Base-by-base conservation (phyloP, 495 filamentous ascomycete genomes). In the Trichodelitschia bisporula region DNA sequence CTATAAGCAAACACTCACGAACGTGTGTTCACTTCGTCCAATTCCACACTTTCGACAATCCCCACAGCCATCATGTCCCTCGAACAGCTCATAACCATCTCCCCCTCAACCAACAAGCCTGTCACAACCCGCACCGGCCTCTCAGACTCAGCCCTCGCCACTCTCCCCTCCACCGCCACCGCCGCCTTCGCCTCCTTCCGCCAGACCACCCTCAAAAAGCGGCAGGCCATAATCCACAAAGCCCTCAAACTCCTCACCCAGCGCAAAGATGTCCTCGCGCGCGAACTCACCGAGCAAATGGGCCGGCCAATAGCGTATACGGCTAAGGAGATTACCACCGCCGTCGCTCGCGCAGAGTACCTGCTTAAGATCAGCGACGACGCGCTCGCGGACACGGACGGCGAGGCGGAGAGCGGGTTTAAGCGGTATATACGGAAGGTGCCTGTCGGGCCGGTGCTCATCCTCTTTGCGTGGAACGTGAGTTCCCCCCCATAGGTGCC, bases 401-500 rank as follows among this genome's bases (percentile, higher is more conserved):
- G 83, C 0, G 77, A 90, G 40, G 50, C 62, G 1, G 75, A 93
- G 48, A 65, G 71, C 35, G 82, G 80, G 0, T 90, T 90, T 59
- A 80, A 72, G 54, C 58, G 84, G 18, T 89, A 72, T 44, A 86
- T 92, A 48, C 68, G 69, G 41, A 84, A 86, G 43, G 66, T 73
- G 10, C 77, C 83, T 1, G 60, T 92, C 20, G 83, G 83, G 4
- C 73, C 78, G 4, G 72, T 78, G 17, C 56, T 92, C 31, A 62
- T 90, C 40, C 64, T 93, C 33, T 92, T 93, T 53, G 76, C 83
- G 9, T 93, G 83, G 83, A 93, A 93, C 48, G 79, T 82, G 51
- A 50, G 74, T 60, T 13, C 26, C 30, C 24, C 21, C 18, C 6
- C 21, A n/a, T 24, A 6, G n/a, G 21, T n/a, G n/a, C 21, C 21